Evolutionary conservation across 2,329 filamentous ascomycete genomes (phyloP), one percentile per base, ranked within the genome.

Genomic region (Chrysosporium keratinophilum): DNA sequence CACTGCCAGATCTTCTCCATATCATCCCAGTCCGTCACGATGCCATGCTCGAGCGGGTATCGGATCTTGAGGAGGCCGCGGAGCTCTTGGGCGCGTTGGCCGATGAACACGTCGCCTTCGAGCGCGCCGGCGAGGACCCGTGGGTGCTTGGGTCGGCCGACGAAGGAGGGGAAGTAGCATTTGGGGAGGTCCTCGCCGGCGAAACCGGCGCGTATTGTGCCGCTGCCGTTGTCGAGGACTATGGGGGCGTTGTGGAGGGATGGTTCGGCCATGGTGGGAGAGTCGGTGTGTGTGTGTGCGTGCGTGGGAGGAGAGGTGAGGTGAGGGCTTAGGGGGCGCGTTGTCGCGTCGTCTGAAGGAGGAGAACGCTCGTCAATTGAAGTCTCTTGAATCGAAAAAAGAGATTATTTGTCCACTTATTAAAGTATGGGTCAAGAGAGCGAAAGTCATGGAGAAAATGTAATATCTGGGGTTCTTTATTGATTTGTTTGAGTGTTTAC

Each of bases 1-100:
- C 95, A 93, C 65, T 94, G 87, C 93, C 93, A 98, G 73, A 98
- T 98, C 74, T 88, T 84, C 76, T 98, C 93, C 93, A 98, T 98
- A 67, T 98, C 93, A 68, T 97, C 93, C 93, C 93, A 98, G 71
- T 98, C 89, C 62, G 93, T 98, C 59, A 98, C 93, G 64, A 98
- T 94, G 63, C 93, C 93, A 69, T 98, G 93, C 74, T 97, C 93
- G 53, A 98, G 76, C 43, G 93, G 93, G 69, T 97, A 97, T 60
- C 83, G 80, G 64, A 98, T 96, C 79, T 97, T 98, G 63, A 98
- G 78, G 57, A 98, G 76, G 2, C 93, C 93, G 65, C 91, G 83
- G 65, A 95, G 78, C 67, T 97, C 90, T 63, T 89, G 87, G 56
- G 91, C 90, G 69, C 88, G 85, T 64, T 90, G 85, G 50, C 93